Base-by-base conservation (phyloP, 768 basidiomycete genomes). In the Mycena pura region DNA sequence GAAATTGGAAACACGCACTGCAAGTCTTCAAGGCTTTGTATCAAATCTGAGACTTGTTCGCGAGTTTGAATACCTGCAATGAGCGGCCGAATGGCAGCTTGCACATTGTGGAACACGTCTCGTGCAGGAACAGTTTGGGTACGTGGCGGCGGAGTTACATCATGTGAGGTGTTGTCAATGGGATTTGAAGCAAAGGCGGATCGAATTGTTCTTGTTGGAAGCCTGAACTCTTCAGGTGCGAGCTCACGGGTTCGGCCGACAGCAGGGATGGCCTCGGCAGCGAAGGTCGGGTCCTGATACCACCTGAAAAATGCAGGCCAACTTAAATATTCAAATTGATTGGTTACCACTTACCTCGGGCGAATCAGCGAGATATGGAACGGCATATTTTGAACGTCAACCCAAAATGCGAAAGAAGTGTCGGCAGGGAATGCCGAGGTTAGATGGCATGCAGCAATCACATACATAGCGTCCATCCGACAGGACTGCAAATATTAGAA, bases 81-180 rank as follows among this genome's bases (percentile, higher is more conserved):
- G 6, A 40, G 41, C 3, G 52, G 52, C 9, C 52, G 52, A 44
- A 54, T 29, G 2, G 40, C 52, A 13, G 40, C 31, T 22, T 54
- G 52, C 4, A 54, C 52, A 15, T 38, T 54, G 40, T 54, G 52
- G 25, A 54, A 54, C 1, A 54, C 52, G 14, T 54, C 52, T 1
- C 52, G 52, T 1, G 44, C 43, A 2, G 44, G 54, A n/a, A 56
- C 15, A 9, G 49, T 28, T 31, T 51, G 49, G 1, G 49, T 51
- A 4, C 25, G 38, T 9, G 49, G 49, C 6, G 49, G 49, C 3
- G 38, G 49, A 2, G 49, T 51, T 5, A 38, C 5, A 6, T 38
- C 34, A n/a, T 51, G 49, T 17, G 49, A 51, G 2, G 49, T 36
- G 48, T 7, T 51, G 38, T 51, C 49, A 10, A 51, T 3, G n/a